Evolutionary conservation across 2,329 filamentous ascomycete genomes (phyloP).

Genomic region (Lecanicillium sp.): DNA sequence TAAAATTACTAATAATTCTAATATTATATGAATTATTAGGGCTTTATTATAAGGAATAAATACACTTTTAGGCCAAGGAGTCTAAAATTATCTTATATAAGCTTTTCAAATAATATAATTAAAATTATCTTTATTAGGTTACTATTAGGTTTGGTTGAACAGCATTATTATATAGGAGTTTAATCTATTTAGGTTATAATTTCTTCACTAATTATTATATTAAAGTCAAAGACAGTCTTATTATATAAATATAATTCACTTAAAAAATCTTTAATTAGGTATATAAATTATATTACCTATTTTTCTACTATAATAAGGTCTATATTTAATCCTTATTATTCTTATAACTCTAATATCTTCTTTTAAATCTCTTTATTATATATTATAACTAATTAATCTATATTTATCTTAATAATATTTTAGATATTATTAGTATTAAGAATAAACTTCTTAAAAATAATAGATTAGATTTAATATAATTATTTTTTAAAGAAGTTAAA

Average conservation of each 20-base stretch:
- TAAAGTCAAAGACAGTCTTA: background rate
- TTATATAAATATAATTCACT: background rate
- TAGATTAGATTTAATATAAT: background rate
- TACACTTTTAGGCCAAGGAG: background rate
- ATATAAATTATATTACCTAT: background rate
- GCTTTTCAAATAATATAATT: background rate
- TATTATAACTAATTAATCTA: background rate
- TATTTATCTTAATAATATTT: background rate
- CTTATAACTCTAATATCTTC: background rate
- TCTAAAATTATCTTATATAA: background rate
- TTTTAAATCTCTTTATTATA: background rate
- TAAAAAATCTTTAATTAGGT: slow-evolving; percentile 2
- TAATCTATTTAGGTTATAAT: background rate
- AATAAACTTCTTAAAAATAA: background rate
- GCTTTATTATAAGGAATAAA: slow-evolving; percentile 1
- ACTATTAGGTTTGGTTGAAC: background rate
- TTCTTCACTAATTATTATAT: background rate
- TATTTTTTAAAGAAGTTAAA: background rate
- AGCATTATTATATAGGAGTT: background rate
- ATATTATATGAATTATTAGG: background rate
- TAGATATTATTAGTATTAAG: background rate
- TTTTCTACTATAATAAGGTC: slow-evolving; percentile 1
- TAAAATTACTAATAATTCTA: slow-evolving; percentile 1
- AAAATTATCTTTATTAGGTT: background rate
- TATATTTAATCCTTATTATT: background rate